Percentiles rank a stretch among this genome's conserved stretches.
Evolutionary conservation across 73 alveolate species (phyloP).

Genomic region (Effrenium voratum): DNA sequence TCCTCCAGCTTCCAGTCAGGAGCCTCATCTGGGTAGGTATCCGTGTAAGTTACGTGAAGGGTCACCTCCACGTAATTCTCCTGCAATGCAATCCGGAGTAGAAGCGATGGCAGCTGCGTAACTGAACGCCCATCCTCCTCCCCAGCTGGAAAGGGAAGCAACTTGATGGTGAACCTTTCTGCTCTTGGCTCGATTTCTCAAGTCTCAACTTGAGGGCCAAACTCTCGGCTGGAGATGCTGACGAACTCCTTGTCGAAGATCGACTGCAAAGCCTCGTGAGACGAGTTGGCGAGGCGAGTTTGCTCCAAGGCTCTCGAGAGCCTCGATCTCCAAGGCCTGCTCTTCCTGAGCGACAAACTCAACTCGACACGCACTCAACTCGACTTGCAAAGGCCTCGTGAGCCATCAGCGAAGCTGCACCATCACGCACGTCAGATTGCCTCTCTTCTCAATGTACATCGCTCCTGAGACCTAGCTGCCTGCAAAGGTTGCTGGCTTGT

Average conservation of each 20-base stretch:
- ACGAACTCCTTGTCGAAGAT: slow-evolving; percentile 75
- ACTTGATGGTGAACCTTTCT: slow-evolving; percentile 45
- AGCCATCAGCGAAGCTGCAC: too few species aligned
- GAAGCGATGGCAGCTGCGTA: not conserved
- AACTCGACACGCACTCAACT: not conserved
- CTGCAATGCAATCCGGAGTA: not conserved
- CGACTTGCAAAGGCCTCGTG: too few species aligned
- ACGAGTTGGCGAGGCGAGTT: not conserved
- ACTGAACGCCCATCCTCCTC: slow-evolving; percentile 17
- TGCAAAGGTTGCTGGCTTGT: too few species aligned
- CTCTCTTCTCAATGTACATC: too few species aligned
- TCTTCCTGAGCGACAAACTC: slow-evolving; percentile 32
- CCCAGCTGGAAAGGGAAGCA: slow-evolving; percentile 78
- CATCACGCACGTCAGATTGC: too few species aligned
- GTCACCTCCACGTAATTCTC: slow-evolving; percentile 81
- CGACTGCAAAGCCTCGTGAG: slow-evolving; percentile 57
- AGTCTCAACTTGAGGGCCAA: not conserved
- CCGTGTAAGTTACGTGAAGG: slow-evolving; percentile 79
- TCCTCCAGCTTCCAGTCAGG: slow-evolving; percentile 78
- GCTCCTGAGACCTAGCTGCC: too few species aligned
- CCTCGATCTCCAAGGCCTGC: slow-evolving; percentile 89
- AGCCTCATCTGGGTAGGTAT: slow-evolving; percentile 77
- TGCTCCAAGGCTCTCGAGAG: not conserved
- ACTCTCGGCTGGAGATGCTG: slow-evolving; percentile 62
- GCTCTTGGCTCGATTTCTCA: not conserved